Evolutionary conservation across 495 filamentous ascomycete genomes (phyloP).

Genomic region (Talaromyces thailandensis): DNA sequence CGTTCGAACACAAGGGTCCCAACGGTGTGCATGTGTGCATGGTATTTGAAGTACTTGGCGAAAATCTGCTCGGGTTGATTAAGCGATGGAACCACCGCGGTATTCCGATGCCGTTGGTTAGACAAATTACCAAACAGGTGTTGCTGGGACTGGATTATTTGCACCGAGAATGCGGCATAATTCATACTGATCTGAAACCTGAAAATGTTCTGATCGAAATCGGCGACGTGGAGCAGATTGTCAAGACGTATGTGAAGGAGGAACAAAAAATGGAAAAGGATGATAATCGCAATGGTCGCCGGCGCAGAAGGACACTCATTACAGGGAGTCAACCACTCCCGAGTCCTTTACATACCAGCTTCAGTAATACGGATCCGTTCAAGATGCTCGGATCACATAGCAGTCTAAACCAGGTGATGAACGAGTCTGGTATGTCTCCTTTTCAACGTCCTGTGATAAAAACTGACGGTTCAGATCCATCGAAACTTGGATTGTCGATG

Average conservation of each 20-base stretch:
- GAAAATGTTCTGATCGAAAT: constrained; percentile 99
- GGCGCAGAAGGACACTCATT: constrained; percentile 86
- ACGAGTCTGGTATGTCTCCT: constrained; percentile 54
- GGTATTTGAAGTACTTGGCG: constrained; percentile 96
- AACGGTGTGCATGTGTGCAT: constrained; percentile 97
- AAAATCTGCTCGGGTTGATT: constrained; percentile 92
- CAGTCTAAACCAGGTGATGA: constrained; percentile 75
- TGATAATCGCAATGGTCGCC: constrained; percentile 87
- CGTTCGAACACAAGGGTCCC: constrained; percentile 94
- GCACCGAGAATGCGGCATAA: constrained; percentile 96
- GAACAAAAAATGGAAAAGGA: constrained; percentile 65
- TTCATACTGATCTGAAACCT: constrained; percentile 96
- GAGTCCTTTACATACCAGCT: constrained; percentile 87
- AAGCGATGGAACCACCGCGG: constrained; percentile 97
- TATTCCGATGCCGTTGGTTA: constrained; percentile 91
- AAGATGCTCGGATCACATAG: constrained; percentile 65
- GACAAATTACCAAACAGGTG: constrained; percentile 98
- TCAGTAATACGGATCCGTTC: constrained; percentile 62
- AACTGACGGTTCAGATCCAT: constrained; percentile 11
- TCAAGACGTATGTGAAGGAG: constrained; percentile 88
- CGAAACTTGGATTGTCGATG: constrained; percentile 40
- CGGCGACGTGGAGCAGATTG: constrained; percentile 94
- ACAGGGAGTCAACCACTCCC: constrained; percentile 95
- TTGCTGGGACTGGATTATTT: constrained; percentile 91
- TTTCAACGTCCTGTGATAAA: background rate